Base-by-base conservation (phyloP, 2,329 filamentous ascomycete genomes). In the Ophiostoma sp. region DNA sequence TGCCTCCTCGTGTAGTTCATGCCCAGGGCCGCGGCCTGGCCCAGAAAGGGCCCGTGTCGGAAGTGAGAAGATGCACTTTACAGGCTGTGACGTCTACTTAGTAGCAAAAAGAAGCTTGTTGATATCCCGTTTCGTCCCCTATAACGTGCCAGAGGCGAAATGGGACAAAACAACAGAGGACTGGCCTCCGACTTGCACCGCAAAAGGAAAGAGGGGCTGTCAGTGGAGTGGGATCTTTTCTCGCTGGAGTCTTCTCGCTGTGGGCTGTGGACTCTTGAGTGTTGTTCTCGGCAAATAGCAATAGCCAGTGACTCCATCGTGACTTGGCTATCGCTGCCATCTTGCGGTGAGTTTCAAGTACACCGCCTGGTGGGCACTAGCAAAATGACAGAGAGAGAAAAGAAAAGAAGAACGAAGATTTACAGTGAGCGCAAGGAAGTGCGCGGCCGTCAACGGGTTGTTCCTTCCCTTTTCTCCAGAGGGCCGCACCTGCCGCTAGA, bases 151-250 rank as follows among this genome's bases (percentile, higher is more conserved):
- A 48, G 15, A 3, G 42, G 42, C 42, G 42, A 48, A 3, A 48
- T 48, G 42, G 42, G 42, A 48, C 12, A 48, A 48, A 15, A 48
- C 4, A 25, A 22, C 12, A 55, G 11, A 25, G 22, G 50, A 11
- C 22, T 55, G 61, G 17, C 57, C 15, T 15, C 17, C 36, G 36
- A 25, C 36, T 19, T 66, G 36, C 22, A 57, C 68, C 50, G 50
- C 31, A 70, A 70, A 25, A n/a, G 68, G 68, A 70, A 57, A 70
- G 68, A 70, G 69, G 52, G 52, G 69, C 61, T 61, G 17, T 5
- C 55, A 39, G 19, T 39, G 66, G 17, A 42, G 11, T 19, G 12
- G 17, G 42, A 15, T 5, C 4, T 48, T 19, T n/a, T n/a, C n/a
- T n/a, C n/a, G n/a, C n/a, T n/a, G n/a, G n/a, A n/a, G n/a, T n/a